These are phyloP conservation scores for Aspergillus ochraceus DNA, from an alignment of 2,329 filamentous ascomycete species.

Conservation along the genomic window DNA sequence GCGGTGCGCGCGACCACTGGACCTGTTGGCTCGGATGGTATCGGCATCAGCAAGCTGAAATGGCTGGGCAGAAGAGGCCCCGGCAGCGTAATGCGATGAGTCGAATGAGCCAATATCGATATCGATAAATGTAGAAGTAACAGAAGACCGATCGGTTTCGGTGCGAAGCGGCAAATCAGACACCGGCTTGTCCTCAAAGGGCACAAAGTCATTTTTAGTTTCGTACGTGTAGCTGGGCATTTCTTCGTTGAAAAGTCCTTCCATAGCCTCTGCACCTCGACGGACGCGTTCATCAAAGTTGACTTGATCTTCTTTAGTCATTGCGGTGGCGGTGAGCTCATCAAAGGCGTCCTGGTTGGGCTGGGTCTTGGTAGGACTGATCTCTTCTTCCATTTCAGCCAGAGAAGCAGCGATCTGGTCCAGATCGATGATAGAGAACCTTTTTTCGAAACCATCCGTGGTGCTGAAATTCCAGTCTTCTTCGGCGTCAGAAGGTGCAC, in stretches of 20 bases:
- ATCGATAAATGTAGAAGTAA: conserved; percentile 52
- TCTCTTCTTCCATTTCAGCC: conserved; percentile 43
- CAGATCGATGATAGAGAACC: conserved; percentile 49
- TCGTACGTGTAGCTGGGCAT: conserved; percentile 60
- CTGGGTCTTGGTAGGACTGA: conserved; percentile 30
- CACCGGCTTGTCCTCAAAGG: conserved; percentile 41
- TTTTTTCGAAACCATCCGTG: conserved; percentile 59
- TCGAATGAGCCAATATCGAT: conserved; percentile 59
- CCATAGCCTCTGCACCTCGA: conserved; percentile 56
- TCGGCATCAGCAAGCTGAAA: conserved; percentile 54
- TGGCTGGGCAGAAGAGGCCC: conserved; percentile 50
- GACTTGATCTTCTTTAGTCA: conserved; percentile 48
- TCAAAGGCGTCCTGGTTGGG: conserved; percentile 30
- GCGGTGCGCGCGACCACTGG: conserved; percentile 47
- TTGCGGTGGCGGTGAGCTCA: conserved; percentile 30
- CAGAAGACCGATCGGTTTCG: conserved; percentile 48
- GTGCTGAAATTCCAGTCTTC: conserved; percentile 68
- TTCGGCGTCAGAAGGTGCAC: conserved; percentile 40
- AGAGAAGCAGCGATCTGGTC: conserved; percentile 50
- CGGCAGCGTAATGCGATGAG: conserved; percentile 52
- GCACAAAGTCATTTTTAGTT: conserved; percentile 51
- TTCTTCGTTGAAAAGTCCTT: conserved; percentile 58
- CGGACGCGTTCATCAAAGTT: conserved; percentile 59
- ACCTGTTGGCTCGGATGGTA: conserved; percentile 57
- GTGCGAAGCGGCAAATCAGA: conserved; percentile 57